Conservation (phyloP, 2,329 filamentous ascomycete species). For the Taxawa tesnikishii region DNA sequence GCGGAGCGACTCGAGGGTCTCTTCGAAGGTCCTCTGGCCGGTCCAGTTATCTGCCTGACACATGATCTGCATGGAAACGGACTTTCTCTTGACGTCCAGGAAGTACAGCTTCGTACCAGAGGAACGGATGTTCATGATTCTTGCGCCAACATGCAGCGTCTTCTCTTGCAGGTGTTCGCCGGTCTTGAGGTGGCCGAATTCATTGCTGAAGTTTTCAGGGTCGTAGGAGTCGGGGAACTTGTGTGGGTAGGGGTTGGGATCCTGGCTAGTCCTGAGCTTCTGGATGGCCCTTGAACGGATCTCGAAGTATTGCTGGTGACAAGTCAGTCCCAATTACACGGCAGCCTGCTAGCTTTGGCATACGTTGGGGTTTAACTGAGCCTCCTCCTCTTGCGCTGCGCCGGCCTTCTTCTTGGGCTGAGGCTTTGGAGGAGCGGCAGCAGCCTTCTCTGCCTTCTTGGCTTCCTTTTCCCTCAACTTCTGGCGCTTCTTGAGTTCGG, state of each 20-base stretch:
- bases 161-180: conserved; percentile 71
- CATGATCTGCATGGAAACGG: conserved; percentile 77
- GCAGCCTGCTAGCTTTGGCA: conserved; percentile 17
- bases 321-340: conserved; percentile 8
- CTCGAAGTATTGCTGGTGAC: conserved; percentile 75
- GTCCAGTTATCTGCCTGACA: conserved; percentile 72
- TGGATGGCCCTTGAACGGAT: conserved; percentile 77
- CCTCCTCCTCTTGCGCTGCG: conserved; percentile 51
- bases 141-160: conserved; percentile 64
- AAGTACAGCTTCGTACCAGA: conserved; percentile 79
- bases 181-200: conserved; percentile 73
- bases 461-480: conserved; percentile 82
- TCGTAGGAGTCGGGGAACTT: conserved; percentile 82
- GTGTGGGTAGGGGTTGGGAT: conserved; percentile 84
- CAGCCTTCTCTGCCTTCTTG: conserved; percentile 79
- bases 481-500: conserved; percentile 75
- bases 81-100: conserved; percentile 72
- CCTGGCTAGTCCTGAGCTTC: conserved; percentile 58
- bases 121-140: conserved; percentile 79
- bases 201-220: conserved; percentile 63
- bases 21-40: conserved; percentile 60
- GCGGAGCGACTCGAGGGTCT: conserved; percentile 80
- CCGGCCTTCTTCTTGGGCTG: conserved; percentile 49
- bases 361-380: conserved; percentile 63
- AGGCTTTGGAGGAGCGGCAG: conserved; percentile 46